phyloP scores from a whole-genome alignment of 108 stramenopile genomes.

The Fistulifera pelliculosa region DNA sequence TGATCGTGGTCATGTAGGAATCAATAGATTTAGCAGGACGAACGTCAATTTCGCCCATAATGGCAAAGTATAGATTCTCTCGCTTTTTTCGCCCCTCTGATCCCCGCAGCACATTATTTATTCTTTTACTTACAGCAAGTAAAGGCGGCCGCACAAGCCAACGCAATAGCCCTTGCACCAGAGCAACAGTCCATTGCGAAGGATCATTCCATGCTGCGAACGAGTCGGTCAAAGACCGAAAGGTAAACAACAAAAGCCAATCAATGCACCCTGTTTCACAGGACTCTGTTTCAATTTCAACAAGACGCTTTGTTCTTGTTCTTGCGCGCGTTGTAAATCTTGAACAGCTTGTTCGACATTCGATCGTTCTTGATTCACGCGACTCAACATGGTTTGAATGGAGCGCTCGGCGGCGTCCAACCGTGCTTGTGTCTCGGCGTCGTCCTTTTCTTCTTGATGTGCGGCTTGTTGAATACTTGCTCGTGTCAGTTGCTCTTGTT shows the following conservation, averaged over 20 bases:
- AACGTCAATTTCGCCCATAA: no score
- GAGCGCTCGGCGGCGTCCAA: constrained; percentile 34
- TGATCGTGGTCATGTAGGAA: no score
- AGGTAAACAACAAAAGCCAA: constrained; percentile 40
- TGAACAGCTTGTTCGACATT: constrained; percentile 40
- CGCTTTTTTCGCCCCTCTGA: no score
- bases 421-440: constrained; percentile 21
- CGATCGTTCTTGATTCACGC: constrained; percentile 33
- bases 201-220: constrained; percentile 13
- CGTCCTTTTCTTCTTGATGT: constrained; percentile 8
- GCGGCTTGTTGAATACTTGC: constrained; percentile 24
- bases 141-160: constrained; percentile 18
- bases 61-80: no score
- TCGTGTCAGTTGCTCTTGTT: constrained; percentile 36
- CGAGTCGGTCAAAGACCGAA: constrained; percentile 31
- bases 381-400: constrained; percentile 33
- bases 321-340: constrained; percentile 34
- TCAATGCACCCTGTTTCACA: constrained; percentile 37
- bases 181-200: constrained; percentile 5
- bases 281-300: constrained; percentile 24
- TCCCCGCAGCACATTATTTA: no score
- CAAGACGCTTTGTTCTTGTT: constrained; percentile 20
- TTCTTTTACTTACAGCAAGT: constrained; percentile 5
- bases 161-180: constrained; percentile 25
- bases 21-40: no score